These are phyloP conservation scores for Penicillium pancosmium DNA, from an alignment of 495 filamentous ascomycete genomes.

Conservation along the genomic window DNA sequence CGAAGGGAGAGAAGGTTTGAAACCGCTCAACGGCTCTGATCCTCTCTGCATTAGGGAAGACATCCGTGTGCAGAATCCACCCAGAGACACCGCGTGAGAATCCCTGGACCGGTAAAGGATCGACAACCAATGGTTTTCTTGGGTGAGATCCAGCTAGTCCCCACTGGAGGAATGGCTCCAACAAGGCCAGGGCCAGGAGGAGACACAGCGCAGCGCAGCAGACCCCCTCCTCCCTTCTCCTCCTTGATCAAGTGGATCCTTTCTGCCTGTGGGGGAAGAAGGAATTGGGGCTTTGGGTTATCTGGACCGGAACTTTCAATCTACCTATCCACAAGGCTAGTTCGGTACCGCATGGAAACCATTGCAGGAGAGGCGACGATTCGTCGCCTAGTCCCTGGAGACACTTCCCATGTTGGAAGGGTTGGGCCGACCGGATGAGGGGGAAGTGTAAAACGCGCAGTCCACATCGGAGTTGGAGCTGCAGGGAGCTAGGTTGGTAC, in stretches of 20 bases:
- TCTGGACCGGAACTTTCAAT: conserved; percentile 7
- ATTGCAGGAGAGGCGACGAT: not conserved
- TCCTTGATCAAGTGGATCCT: conserved; percentile 6
- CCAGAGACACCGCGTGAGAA: conserved; percentile 18
- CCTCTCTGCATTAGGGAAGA: conserved; percentile 16
- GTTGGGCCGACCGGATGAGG: conserved; percentile 9
- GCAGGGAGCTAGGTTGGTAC: conserved; percentile 1
- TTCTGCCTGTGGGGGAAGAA: not conserved
- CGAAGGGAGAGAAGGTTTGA: conserved; percentile 20
- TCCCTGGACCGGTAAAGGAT: conserved; percentile 21
- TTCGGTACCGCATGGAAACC: not conserved
- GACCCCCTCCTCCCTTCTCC: not conserved
- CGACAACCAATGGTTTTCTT: conserved; percentile 16
- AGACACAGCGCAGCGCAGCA: too few relatives aligned
- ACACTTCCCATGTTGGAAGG: conserved; percentile 16
- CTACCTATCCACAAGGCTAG: conserved; percentile 4
- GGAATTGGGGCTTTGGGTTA: conserved; percentile 4
- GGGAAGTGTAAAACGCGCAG: conserved; percentile 8
- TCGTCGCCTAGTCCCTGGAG: not conserved
- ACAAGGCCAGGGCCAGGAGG: conserved; percentile 11
- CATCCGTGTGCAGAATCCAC: conserved; percentile 11
- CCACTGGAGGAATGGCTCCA: conserved; percentile 3
- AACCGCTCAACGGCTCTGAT: conserved; percentile 23
- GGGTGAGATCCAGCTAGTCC: conserved; percentile 14
- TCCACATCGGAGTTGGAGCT: conserved; percentile 7